phyloP scores from a whole-genome alignment of 768 basidiomycete species.

The Chalciporus pseudorubinellus region DNA sequence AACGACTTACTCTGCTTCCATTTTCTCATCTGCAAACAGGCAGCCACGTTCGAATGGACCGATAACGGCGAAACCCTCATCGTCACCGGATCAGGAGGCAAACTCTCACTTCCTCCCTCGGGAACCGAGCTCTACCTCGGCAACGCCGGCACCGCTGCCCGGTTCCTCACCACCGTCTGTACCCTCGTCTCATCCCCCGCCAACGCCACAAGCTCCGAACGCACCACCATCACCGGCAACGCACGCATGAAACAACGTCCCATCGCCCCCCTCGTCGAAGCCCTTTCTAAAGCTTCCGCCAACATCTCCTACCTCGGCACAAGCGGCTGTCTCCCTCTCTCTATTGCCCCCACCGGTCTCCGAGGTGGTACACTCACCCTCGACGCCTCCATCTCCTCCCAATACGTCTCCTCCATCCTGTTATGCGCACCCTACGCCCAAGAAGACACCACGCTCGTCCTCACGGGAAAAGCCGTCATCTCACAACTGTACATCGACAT shows the following conservation, averaged over 20 bases:
- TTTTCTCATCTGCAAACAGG: constrained; percentile 42
- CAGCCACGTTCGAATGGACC: constrained; percentile 92
- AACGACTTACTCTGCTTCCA: neutral
- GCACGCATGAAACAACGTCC: constrained; percentile 99
- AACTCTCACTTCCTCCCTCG: constrained; percentile 69
- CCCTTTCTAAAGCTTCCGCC: constrained; percentile 79
- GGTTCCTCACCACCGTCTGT: constrained; percentile 96
- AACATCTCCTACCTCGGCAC: constrained; percentile 75
- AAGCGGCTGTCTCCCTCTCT: constrained; percentile 83
- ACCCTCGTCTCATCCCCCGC: constrained; percentile 65
- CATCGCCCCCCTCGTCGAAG: constrained; percentile 91
- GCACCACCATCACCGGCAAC: constrained; percentile 92
- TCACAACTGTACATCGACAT: constrained; percentile 99
- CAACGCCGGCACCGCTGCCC: constrained; percentile 96
- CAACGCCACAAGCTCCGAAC: constrained; percentile 36
- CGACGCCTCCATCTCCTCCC: constrained; percentile 92
- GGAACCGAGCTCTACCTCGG: constrained; percentile 92
- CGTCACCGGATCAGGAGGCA: constrained; percentile 83
- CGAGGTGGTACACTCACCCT: constrained; percentile 80
- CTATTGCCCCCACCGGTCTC: constrained; percentile 80
- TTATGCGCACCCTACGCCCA: constrained; percentile 93
- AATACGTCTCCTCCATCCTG: constrained; percentile 97
- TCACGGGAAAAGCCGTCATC: constrained; percentile 93
- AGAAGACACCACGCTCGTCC: constrained; percentile 80
- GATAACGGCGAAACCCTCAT: constrained; percentile 95